Evolutionary conservation across 192 early-diverging fungal species (phyloP).

Genomic region (Backusella luteola): DNA sequence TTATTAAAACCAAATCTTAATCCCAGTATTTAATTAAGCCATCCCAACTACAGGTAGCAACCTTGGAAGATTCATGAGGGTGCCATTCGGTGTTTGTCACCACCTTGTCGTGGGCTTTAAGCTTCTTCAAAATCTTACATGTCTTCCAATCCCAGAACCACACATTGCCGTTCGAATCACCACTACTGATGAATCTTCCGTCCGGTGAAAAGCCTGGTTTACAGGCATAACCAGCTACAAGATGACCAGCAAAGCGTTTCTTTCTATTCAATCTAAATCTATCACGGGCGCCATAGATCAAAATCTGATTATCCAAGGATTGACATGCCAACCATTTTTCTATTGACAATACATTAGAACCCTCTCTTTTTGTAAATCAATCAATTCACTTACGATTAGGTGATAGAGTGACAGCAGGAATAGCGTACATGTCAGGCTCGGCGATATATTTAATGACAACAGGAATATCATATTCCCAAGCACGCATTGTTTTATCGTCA

Average conservation of each 20-base stretch:
- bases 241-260: constrained; percentile 89
- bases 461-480: constrained; percentile 98
- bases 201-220: constrained; percentile 92
- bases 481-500: constrained; percentile 96
- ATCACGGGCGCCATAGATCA: constrained; percentile 85
- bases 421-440: constrained; percentile 94
- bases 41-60: constrained; percentile 96
- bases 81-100: constrained; percentile 94
- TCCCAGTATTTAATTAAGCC: constrained; percentile 91
- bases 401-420: constrained; percentile 89
- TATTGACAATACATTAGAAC: constrained; percentile 34
- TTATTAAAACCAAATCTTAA: constrained; percentile 22
- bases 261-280: constrained; percentile 85
- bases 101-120: constrained; percentile 91
- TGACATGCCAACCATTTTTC: constrained; percentile 94
- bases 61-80: constrained; percentile 88
- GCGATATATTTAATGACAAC: constrained; percentile 98
- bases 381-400: constrained; percentile 69
- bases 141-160: constrained; percentile 99
- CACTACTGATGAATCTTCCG: constrained; percentile 80
- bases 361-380: not conserved
- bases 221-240: constrained; percentile 97
- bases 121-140: constrained; percentile 78
- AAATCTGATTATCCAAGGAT: constrained; percentile 95
- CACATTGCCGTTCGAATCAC: constrained; percentile 90